Evolutionary conservation across 202 grass and related monocot genomes (phyloP).

Genomic region (Alloteropsis angusta): DNA sequence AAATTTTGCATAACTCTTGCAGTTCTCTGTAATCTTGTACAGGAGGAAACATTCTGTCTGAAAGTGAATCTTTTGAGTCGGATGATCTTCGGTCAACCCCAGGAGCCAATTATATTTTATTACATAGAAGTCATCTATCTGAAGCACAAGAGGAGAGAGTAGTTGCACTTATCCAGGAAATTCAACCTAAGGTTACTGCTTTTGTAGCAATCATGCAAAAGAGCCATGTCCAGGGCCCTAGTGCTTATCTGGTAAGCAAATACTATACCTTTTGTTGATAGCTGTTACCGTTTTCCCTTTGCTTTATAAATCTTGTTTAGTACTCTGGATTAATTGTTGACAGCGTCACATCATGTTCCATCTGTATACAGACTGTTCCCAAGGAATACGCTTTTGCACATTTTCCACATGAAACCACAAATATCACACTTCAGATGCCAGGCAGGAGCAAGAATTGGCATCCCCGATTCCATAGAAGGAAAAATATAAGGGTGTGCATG

Average conservation of each 20-base stretch:
- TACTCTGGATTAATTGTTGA: neutral
- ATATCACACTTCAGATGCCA: slow-evolving; percentile 15
- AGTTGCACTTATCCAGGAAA: neutral
- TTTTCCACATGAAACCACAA: slow-evolving; percentile 11
- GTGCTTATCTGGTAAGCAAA: neutral
- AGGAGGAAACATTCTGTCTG: neutral
- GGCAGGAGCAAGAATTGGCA: slow-evolving; percentile 29
- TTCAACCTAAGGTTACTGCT: slow-evolving; percentile 1
- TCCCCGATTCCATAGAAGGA: slow-evolving; percentile 1
- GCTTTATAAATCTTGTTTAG: neutral
- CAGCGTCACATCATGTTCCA: neutral
- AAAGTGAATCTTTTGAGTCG: neutral
- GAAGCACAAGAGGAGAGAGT: slow-evolving; percentile 14
- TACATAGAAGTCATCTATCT: neutral
- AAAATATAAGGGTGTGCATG: neutral
- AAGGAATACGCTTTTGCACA: slow-evolving; percentile 17
- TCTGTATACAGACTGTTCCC: slow-evolving; percentile 21
- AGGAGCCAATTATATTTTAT: neutral
- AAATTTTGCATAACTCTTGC: neutral
- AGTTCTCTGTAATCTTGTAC: neutral
- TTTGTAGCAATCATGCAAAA: slow-evolving; percentile 22
- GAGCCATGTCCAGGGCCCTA: neutral
- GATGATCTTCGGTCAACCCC: neutral
- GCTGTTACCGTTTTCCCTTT: neutral
- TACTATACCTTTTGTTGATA: neutral